Evolutionary conservation across 2,329 filamentous ascomycete species (phyloP).

Genomic region (Fusarium burgessii): DNA sequence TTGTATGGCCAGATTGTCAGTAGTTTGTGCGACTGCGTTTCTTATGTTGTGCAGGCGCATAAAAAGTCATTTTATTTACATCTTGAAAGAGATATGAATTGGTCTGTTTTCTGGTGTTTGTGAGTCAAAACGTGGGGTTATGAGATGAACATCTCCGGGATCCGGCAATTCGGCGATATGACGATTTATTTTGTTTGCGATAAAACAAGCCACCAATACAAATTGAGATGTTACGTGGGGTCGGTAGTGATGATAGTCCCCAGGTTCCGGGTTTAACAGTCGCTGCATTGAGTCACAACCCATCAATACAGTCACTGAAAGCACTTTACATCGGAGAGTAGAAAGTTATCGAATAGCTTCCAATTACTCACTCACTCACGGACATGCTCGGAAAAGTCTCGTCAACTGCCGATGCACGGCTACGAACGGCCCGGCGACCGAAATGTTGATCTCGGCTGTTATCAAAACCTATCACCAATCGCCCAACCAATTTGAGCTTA

Average conservation of each 20-base stretch:
- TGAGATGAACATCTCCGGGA: slow-evolving; percentile 4
- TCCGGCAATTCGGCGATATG: slow-evolving; percentile 21
- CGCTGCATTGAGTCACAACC: background rate
- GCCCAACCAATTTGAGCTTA: slow-evolving; percentile 28
- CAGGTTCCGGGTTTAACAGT: background rate
- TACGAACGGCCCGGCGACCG: slow-evolving; percentile 34
- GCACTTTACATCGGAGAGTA: background rate
- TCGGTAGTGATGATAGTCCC: slow-evolving; percentile 13
- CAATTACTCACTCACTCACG: background rate
- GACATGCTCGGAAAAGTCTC: slow-evolving; percentile 28
- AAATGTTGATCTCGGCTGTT: slow-evolving; percentile 11
- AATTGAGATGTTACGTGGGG: slow-evolving; percentile 2
- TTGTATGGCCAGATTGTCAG: background rate
- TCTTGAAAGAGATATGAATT: background rate
- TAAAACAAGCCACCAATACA: slow-evolving; percentile 6
- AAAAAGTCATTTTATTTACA: accelerated
- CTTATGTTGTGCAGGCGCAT: no score
- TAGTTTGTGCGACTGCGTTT: accelerated
- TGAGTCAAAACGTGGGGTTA: background rate
- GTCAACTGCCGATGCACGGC: slow-evolving; percentile 28
- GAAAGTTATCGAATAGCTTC: background rate
- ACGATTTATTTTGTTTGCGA: background rate
- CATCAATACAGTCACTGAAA: background rate
- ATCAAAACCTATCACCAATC: slow-evolving; percentile 22
- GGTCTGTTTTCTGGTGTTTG: background rate